Evolutionary conservation across 2,329 filamentous ascomycete genomes (phyloP).

Genomic region (Aureobasidium sp.): DNA sequence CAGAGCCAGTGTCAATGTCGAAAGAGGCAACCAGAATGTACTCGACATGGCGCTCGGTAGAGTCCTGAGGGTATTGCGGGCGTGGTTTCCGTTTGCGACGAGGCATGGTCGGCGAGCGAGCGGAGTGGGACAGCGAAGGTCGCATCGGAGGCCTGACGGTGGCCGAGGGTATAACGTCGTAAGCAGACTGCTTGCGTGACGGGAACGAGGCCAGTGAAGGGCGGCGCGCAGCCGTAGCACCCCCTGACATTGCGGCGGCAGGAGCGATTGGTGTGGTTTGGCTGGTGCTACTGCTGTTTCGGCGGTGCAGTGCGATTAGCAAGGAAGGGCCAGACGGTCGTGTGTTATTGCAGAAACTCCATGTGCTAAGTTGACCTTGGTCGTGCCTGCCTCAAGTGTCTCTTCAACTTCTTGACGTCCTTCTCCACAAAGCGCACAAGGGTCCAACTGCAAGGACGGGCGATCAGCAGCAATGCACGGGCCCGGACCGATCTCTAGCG

Average conservation of each 20-base stretch:
- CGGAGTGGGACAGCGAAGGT: neutral
- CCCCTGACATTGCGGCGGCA: slow-evolving; percentile 7
- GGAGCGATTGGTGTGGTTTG: neutral
- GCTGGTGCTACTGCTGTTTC: slow-evolving; percentile 14
- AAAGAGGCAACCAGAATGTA: slow-evolving; percentile 97
- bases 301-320: neutral
- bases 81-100: slow-evolving; percentile 26
- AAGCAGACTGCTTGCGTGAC: slow-evolving; percentile 20
- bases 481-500: neutral
- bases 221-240: slow-evolving; percentile 23
- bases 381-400: neutral
- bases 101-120: neutral
- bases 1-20: slow-evolving; percentile 88
- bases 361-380: neutral
- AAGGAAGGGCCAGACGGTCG: neutral
- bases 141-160: neutral
- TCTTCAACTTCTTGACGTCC: neutral
- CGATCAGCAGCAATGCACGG: neutral
- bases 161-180: slow-evolving; percentile 10
- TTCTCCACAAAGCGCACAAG: neutral
- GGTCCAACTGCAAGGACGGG: neutral
- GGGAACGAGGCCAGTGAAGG: slow-evolving; percentile 35
- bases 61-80: slow-evolving; percentile 41
- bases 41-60: slow-evolving; percentile 81
- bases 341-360: neutral